These are phyloP conservation scores for Trichoderma breve DNA, from an alignment of 2,329 filamentous ascomycete genomes.

Conservation along the genomic window DNA sequence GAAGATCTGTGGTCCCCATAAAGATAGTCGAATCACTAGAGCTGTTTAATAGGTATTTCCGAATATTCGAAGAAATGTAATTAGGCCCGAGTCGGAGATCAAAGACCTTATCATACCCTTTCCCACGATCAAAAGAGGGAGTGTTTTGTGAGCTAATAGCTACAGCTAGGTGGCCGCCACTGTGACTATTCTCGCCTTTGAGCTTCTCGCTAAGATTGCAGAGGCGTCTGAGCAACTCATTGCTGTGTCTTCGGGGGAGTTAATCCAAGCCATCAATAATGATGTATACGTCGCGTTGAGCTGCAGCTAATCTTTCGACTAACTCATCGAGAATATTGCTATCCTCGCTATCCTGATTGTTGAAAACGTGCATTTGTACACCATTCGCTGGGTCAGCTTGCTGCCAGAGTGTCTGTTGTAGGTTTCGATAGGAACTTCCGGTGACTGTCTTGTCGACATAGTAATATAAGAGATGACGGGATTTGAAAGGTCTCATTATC, in stretches of 20 bases:
- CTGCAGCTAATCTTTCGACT: background rate
- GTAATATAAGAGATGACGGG: background rate
- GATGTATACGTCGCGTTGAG: background rate
- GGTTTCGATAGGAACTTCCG: too few relatives aligned
- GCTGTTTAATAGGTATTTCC: too few relatives aligned
- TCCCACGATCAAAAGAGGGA: too few relatives aligned
- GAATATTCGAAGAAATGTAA: too few relatives aligned
- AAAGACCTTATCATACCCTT: too few relatives aligned
- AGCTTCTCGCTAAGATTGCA: background rate
- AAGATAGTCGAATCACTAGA: too few relatives aligned
- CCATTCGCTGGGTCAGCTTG: background rate
- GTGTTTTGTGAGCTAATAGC: background rate
- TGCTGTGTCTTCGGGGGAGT: background rate
- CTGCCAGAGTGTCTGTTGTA: background rate
- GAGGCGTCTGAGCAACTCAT: background rate
- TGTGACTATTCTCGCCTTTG: background rate
- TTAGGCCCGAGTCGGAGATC: too few relatives aligned
- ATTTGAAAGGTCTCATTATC: background rate
- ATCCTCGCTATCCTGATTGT: background rate
- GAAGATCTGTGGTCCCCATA: too few relatives aligned
- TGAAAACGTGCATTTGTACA: too few relatives aligned
- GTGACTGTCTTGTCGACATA: background rate
- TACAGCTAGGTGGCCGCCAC: background rate
- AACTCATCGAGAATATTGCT: background rate
- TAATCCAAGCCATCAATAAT: background rate